A percentile compares a stretch with the other conserved stretches of the same genome.
These are phyloP conservation scores for Rhodosporidiobolus odoratus DNA, from an alignment of 768 basidiomycete species.

Conservation along the genomic window DNA sequence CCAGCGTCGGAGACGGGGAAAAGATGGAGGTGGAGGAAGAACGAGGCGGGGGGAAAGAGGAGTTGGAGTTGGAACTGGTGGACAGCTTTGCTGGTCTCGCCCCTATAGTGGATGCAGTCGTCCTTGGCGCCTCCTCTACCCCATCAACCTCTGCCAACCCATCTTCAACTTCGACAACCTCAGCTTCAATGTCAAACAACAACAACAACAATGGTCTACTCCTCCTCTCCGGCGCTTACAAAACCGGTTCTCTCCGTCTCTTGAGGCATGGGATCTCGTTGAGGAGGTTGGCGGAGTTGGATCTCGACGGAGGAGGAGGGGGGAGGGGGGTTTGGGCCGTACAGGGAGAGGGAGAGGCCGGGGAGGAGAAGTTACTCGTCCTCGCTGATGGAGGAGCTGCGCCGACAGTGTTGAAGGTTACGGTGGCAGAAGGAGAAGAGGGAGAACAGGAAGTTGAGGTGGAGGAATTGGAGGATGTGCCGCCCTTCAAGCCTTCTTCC, in stretches of 20 bases:
- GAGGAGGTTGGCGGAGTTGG: constrained; percentile 56
- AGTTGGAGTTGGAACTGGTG: constrained; percentile 56
- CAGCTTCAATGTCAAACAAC: too few species aligned
- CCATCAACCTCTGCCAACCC: neutral
- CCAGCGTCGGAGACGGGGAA: neutral
- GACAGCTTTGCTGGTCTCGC: constrained; percentile 70
- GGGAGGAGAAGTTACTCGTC: constrained; percentile 4
- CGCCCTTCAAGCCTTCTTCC: too few species aligned
- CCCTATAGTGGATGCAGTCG: constrained; percentile 72
- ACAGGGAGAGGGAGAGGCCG: too few species aligned
- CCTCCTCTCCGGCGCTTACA: constrained; percentile 76
- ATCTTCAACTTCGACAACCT: neutral
- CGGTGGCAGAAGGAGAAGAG: neutral
- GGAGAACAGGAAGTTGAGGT: constrained; percentile 45
- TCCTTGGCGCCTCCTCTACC: constrained; percentile 48
- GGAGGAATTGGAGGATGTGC: constrained; percentile 50
- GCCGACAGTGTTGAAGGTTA: constrained; percentile 33
- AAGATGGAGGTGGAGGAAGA: constrained; percentile 24
- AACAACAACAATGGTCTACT: constrained; percentile 62
- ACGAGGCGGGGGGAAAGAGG: neutral
- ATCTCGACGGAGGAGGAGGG: constrained; percentile 46
- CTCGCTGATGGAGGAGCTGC: constrained; percentile 32
- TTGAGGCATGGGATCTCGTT: constrained; percentile 79
- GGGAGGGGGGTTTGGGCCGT: too few species aligned
- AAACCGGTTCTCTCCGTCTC: constrained; percentile 68